phyloP scores from a whole-genome alignment of 163 green algal genomes.

The Scenedesmus sp. region DNA sequence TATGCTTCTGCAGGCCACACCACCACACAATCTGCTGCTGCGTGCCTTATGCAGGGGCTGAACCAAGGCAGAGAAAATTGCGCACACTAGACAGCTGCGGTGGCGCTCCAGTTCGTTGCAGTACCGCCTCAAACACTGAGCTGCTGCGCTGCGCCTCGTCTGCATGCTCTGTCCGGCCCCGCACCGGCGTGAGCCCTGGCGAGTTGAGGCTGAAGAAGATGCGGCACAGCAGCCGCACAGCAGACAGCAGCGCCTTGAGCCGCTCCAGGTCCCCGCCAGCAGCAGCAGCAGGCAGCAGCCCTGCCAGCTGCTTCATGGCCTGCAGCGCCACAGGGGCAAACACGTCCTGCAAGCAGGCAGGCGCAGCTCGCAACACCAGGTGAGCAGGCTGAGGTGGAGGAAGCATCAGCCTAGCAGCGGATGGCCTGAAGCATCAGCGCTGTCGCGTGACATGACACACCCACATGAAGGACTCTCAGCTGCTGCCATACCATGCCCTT shows the following conservation, averaged over 20 bases:
- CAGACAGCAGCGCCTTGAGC: constrained; percentile 76
- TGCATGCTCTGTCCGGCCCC: neutral
- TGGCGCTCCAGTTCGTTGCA: neutral
- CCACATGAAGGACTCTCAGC: neutral
- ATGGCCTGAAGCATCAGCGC: neutral
- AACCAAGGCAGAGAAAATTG: too few relatives aligned
- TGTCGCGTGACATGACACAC: too few relatives aligned
- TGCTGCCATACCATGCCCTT: neutral
- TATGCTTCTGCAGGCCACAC: too few relatives aligned
- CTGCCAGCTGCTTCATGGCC: constrained; percentile 58
- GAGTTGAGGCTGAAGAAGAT: constrained; percentile 98
- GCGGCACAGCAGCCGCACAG: constrained; percentile 76
- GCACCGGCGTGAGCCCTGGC: constrained; percentile 91
- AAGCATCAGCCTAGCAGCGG: neutral
- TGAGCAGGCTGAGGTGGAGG: too few relatives aligned
- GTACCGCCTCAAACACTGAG: too few relatives aligned
- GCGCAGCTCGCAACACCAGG: neutral
- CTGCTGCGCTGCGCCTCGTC: neutral
- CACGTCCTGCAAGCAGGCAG: constrained; percentile 60
- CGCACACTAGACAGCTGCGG: neutral
- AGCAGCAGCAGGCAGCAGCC: constrained; percentile 48
- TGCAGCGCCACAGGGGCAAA: constrained; percentile 75
- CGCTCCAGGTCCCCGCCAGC: constrained; percentile 47
- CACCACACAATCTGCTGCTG: too few relatives aligned
- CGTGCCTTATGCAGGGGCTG: too few relatives aligned